These are phyloP conservation scores for Irpex sp. DNA, from an alignment of 1,284 basidiomycete species.

Conservation along the genomic window DNA sequence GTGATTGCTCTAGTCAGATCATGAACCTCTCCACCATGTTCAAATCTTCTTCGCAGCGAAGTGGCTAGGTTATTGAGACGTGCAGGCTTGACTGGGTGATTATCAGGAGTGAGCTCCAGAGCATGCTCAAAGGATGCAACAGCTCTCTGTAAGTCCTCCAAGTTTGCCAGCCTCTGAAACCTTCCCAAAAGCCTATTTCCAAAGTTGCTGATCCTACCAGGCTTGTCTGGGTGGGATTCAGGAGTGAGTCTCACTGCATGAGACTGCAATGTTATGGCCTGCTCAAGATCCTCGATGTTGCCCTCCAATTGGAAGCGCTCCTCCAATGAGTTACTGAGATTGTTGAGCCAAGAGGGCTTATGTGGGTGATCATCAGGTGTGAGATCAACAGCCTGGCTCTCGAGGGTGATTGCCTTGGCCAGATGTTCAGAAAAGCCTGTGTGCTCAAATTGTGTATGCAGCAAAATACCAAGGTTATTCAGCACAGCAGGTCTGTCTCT, in stretches of 20 bases:
- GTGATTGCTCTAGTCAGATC: not conserved
- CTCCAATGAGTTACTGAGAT: not conserved
- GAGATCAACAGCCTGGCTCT: not conserved
- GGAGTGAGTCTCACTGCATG: not conserved
- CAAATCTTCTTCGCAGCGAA: no score
- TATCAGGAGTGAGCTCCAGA: not conserved
- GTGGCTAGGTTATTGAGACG: no score
- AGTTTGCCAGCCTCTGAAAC: not conserved
- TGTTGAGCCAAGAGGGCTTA: not conserved
- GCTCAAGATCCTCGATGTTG: not conserved
- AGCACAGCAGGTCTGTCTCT: not conserved
- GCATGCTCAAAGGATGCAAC: not conserved
- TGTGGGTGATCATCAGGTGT: not conserved
- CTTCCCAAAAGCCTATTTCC: not conserved
- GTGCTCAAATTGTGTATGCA: not conserved
- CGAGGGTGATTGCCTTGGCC: not conserved
- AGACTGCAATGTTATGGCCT: not conserved
- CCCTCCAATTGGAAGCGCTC: not conserved
- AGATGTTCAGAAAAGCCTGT: not conserved
- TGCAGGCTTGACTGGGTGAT: no score
- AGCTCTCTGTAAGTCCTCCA: not conserved
- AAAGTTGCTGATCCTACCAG: not conserved
- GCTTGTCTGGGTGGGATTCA: not conserved
- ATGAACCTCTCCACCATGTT: no score
- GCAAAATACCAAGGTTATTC: not conserved